phyloP scores from a whole-genome alignment of 176 grass and related monocot species.

The Microstegium vimineum region DNA sequence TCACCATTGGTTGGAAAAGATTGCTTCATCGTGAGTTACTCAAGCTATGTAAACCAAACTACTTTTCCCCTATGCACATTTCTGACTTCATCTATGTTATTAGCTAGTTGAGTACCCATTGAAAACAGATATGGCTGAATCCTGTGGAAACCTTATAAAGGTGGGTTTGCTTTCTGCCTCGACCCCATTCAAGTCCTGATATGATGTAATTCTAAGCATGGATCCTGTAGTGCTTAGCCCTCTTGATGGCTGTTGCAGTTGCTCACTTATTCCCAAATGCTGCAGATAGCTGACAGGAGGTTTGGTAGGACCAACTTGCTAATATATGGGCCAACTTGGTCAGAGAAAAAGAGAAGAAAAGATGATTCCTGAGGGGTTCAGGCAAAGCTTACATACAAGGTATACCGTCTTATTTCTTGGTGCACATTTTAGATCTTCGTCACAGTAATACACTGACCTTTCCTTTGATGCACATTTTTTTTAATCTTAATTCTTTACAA shows the following conservation, averaged over 20 bases:
- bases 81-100: constrained; percentile 32
- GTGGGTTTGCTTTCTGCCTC: constrained; percentile 19
- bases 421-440: background rate
- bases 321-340: constrained; percentile 86
- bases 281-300: constrained; percentile 86
- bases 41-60: background rate
- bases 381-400: constrained; percentile 1
- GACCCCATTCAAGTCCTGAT: background rate
- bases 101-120: constrained; percentile 92
- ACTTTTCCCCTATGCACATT: constrained; percentile 3
- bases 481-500: background rate
- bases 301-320: constrained; percentile 96
- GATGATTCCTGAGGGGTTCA: constrained; percentile 6
- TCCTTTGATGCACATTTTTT: background rate
- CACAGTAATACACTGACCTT: background rate
- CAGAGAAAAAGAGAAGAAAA: constrained; percentile 76
- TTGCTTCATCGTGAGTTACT: constrained; percentile 79
- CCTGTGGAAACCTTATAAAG: constrained; percentile 76
- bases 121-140: constrained; percentile 72
- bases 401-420: background rate
- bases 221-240: background rate
- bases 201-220: background rate
- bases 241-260: background rate
- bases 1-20: constrained; percentile 93
- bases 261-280: constrained; percentile 28